These are phyloP conservation scores for Saturnispora silvae DNA, from an alignment of 805 yeast species.

Conservation along the genomic window DNA sequence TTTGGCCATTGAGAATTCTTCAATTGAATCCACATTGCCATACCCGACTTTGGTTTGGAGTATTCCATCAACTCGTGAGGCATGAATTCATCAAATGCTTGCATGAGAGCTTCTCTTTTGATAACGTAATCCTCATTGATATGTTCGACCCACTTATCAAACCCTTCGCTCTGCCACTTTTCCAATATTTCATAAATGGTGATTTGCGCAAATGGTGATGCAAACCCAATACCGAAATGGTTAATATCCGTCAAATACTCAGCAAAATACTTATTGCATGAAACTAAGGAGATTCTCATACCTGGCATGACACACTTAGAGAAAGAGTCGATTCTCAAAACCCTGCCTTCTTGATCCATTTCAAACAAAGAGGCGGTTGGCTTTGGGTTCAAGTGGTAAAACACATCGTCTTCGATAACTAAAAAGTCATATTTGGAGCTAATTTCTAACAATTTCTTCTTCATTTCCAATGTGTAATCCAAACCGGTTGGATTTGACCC, in stretches of 20 bases:
- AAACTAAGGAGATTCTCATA: conserved; percentile 60
- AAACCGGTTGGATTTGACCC: conserved; percentile 89
- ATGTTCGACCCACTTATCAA: conserved; percentile 58
- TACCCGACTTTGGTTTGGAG: conserved; percentile 35
- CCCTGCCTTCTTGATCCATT: conserved; percentile 68
- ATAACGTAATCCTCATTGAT: conserved; percentile 51
- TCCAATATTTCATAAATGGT: conserved; percentile 46
- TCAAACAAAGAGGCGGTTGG: conserved; percentile 52
- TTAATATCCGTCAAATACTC: conserved; percentile 45
- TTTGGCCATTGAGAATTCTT: conserved; percentile 28
- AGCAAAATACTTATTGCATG: conserved; percentile 47
- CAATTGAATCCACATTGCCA: conserved; percentile 33
- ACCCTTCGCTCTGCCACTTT: conserved; percentile 52
- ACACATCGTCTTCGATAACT: conserved; percentile 80
- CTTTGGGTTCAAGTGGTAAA: conserved; percentile 58
- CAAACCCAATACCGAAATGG: conserved; percentile 63
- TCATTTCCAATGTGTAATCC: conserved; percentile 46
- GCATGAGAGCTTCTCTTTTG: conserved; percentile 51
- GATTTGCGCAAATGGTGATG: conserved; percentile 68
- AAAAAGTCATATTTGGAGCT: conserved; percentile 60
- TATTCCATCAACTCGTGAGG: conserved; percentile 34
- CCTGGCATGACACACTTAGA: conserved; percentile 82
- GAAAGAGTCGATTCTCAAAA: conserved; percentile 68
- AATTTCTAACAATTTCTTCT: conserved; percentile 46
- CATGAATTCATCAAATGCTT: conserved; percentile 36